phyloP scores from a whole-genome alignment of 768 basidiomycete species.

The Filobasidium floriforme region DNA sequence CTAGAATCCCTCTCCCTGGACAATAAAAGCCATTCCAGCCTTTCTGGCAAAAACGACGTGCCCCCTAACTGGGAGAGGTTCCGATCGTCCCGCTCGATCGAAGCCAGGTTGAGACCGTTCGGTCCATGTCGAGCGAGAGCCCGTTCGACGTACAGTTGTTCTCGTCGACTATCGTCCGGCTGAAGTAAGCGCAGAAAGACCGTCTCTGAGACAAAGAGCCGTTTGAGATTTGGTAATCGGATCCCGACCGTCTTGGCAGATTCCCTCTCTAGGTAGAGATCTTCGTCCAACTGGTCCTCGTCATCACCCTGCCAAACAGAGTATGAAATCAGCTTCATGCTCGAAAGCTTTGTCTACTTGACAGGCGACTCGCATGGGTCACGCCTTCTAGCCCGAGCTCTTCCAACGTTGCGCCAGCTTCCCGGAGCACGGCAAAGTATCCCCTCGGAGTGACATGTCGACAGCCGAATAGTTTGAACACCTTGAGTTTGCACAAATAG shows the following conservation, averaged over 20 bases:
- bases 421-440: slow-evolving; percentile 12
- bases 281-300: slow-evolving; percentile 13
- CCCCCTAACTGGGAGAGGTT: slow-evolving; percentile 1
- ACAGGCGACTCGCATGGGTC: slow-evolving; percentile 1
- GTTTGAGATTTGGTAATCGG: slow-evolving; percentile 1
- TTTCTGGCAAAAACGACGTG: slow-evolving; percentile 12
- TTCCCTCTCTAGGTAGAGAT: slow-evolving; percentile 19
- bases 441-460: slow-evolving; percentile 12
- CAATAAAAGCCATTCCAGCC: neutral
- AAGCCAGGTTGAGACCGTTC: slow-evolving; percentile 2
- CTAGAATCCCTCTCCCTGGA: neutral
- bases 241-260: slow-evolving; percentile 16
- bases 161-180: slow-evolving; percentile 20
- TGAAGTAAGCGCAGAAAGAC: slow-evolving; percentile 13
- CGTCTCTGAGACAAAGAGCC: slow-evolving; percentile 11
- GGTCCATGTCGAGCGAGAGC: neutral
- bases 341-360: neutral
- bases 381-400: slow-evolving; percentile 20
- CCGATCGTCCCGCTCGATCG: slow-evolving; percentile 4
- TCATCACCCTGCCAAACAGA: neutral
- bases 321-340: neutral
- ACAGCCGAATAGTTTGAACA: slow-evolving; percentile 23
- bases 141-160: slow-evolving; percentile 4
- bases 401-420: slow-evolving; percentile 11
- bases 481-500: slow-evolving; percentile 10